Base-by-base conservation (phyloP, 148 eudicot species). In the Fallopia convolvulus region DNA sequence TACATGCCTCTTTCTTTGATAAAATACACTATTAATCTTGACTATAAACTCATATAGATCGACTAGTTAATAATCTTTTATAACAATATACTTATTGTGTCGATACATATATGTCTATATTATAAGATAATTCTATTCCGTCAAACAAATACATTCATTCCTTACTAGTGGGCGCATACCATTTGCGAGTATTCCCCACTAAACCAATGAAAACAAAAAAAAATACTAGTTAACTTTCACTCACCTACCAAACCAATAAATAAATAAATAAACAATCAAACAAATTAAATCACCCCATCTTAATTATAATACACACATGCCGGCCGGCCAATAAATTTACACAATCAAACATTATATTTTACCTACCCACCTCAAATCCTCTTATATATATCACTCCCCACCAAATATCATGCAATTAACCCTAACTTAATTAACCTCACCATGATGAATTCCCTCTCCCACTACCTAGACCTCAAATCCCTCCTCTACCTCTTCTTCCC, bases 401-500 rank as follows among this genome's bases (percentile, higher is more conserved):
- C 40, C 40, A 10, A 12, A 63, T 58, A 11, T 8, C 70, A 63
- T 63, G 40, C 40, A 30, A 11, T 63, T 30, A 32, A 63, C 3
- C 15, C 14, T 4, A 3, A 66, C 36, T 8, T 13, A 42, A 42
- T 55, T 8, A 55, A 55, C 5, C 0, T 26, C 58, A 53, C 36
- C n/a, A 68, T 3, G 10, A 68, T 68, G 72, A 18, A 36, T 36
- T 39, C 42, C 72, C 44, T 68, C 10, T 68, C 36, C 39, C 72
- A 68, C 72, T 32, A 36, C 17, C 10, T 68, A 15, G 72, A 68
- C 44, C 15, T 68, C 72, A 68, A 68, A 7, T 68, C 75, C 1
- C 10, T 80, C 49, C 47, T 84, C 9, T 63, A 87, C 52, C 18
- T 85, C 40, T 12, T 73, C 8, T 11, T 84, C 56, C 77, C 87